Evolutionary conservation across 2,329 filamentous ascomycete genomes (phyloP), one percentile per base, ranked within the genome.

Genomic region (Dothideomycetes sp.): DNA sequence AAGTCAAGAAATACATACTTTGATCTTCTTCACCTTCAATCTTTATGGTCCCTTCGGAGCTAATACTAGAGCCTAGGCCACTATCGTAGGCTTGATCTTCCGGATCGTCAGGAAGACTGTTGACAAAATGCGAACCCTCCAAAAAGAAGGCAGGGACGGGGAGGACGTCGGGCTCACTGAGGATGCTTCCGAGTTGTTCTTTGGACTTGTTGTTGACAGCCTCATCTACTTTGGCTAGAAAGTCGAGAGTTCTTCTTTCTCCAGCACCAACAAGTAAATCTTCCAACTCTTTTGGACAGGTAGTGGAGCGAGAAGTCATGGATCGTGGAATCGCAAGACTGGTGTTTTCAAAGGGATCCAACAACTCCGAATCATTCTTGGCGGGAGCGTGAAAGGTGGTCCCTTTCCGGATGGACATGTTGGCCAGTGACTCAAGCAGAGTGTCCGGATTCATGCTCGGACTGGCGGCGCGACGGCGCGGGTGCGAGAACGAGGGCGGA

Each of bases 21-120:
- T n/a, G n/a, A n/a, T n/a, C n/a, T n/a, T n/a, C n/a, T n/a, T n/a
- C n/a, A n/a, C n/a, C n/a, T n/a, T 27, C 22, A 12, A 27, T 27
- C 22, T 27, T 27, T 7, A 27, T 12, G 7, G 22, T 27, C 12
- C 22, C 22, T 27, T 27, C 22, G 7, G 22, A 27, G 22, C 22
- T 27, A 53, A 94, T 71, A 31, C 87, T 94, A 32, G 85, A 83
- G 38, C 88, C 88, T 47, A 95, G 69, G 39, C 86, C 88, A 58
- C 87, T 94, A 65, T 95, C 88, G 12, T 85, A 91, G 43, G 76
- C 75, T 62, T 79, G 72, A 55, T 77, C 72, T 42, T 70, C 70
- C 36, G 42, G 54, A 58, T 52, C 46, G 53, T 62, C 57, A 36
- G 43, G 14, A 40, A 63, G 7, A 12, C 22, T 63, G 22, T 47